Base-by-base conservation (phyloP, 129 eudicot genomes). In the Flaveria robusta region DNA sequence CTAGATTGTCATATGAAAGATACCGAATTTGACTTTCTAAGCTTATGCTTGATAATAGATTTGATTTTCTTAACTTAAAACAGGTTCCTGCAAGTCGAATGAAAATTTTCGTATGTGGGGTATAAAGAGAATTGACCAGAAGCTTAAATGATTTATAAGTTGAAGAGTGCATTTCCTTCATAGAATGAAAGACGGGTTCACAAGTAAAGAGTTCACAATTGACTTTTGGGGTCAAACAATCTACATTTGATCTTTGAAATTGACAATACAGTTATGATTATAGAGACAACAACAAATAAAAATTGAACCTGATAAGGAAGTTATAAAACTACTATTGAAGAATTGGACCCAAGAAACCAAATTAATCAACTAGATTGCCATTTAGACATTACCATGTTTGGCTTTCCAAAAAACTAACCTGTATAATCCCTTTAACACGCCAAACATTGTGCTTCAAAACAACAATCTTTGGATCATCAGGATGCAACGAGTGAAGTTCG, bases 371-470 rank as follows among this genome's bases (percentile, higher is more conserved):
- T 22, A 27, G 15, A 54, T 24, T 22, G 27, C 18, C 37, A 42
- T 51, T 70, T 20, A 9, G 50, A 52, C 27, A 18, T 6, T 68
- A 67, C 55, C 46, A 56, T 11, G 68, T 23, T 76, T 77, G 69
- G 42, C 59, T 68, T 26, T 43, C 51, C 23, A 11, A n/a, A 49
- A 74, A 55, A 20, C 67, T 78, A 27, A 93, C 97, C 98, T 93
- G 98, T 77, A 93, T 93, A 71, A 93, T 71, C 46, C 98, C 98
- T 87, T 93, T 93, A 27, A 93, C 98, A 19, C 98, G 98, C 98
- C 98, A 93, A 84, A 88, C 93, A 39, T 88, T 87, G 77, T 87
- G 98, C 78, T 88, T 93, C 24, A 83, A 81, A 81, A 93, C 90
- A n/a, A 93, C 93, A 60, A 93, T 91, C 59, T 88, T 80, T 39